These are phyloP conservation scores for Aureobasidium pullulans DNA, from an alignment of 2,329 filamentous ascomycete species.

Conservation along the genomic window DNA sequence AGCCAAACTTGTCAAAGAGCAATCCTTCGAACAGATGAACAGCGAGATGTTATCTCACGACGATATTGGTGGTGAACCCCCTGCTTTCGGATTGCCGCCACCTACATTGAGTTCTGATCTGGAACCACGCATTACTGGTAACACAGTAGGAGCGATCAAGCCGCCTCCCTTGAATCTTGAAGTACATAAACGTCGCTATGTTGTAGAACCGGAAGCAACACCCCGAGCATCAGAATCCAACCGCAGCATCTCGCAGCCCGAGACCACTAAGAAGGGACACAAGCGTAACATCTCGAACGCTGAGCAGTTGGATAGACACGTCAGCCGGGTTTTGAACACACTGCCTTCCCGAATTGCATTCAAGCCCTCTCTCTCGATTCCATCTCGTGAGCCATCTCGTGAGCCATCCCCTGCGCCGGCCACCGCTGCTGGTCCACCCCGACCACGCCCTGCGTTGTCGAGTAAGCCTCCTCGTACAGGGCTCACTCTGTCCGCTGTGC, in stretches of 20 bases:
- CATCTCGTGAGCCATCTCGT: background rate
- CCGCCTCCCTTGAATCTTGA: slow-evolving; percentile 36
- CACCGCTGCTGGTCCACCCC: background rate
- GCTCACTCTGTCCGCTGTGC: slow-evolving; percentile 15
- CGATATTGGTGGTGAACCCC: background rate
- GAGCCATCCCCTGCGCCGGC: background rate
- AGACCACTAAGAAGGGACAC: slow-evolving; percentile 2
- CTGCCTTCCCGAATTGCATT: slow-evolving; percentile 38
- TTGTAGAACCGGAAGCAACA: slow-evolving; percentile 1
- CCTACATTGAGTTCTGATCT: slow-evolving; percentile 14
- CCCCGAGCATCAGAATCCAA: background rate
- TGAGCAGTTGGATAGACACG: slow-evolving; percentile 59
- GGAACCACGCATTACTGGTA: slow-evolving; percentile 7
- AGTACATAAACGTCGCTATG: slow-evolving; percentile 33
- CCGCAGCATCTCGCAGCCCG: background rate
- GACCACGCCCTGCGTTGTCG: background rate
- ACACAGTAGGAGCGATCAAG: slow-evolving; percentile 5
- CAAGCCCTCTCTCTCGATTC: slow-evolving; percentile 58
- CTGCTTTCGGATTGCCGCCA: slow-evolving; percentile 6
- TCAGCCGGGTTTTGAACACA: slow-evolving; percentile 28
- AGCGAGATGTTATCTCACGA: background rate
- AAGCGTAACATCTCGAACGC: slow-evolving; percentile 36
- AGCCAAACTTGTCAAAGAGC: background rate
- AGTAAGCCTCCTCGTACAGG: background rate
- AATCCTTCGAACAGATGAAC: background rate